Evolutionary conservation across 441 rosid genomes (phyloP), one percentile per base, ranked within the genome.

Genomic region (Brassica hybrid): DNA sequence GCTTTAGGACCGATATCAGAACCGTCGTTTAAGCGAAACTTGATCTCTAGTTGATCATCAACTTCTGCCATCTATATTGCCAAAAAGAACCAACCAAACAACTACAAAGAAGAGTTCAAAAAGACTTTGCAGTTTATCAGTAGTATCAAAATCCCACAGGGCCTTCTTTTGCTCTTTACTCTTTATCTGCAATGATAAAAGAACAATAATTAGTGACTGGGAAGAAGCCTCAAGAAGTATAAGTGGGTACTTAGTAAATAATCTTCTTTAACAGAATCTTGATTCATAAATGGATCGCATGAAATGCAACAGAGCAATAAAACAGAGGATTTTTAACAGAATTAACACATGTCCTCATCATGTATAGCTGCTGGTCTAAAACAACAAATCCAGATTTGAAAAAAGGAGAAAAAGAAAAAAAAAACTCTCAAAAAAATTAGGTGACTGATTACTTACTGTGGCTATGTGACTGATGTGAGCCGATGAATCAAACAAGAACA

Each of bases 1-100:
- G 88, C 69, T 85, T 83, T 89, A 52, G 99, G 99, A 66, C 99
- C 99, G 10, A 96, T 96, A 87, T 96, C 99, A 0, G 97, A 87
- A 79, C 97, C 98, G 79, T 96, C 97, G 3, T 82, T 84, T 85
- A 96, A 86, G 18, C 98, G 91, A 83, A 96, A 96, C 87, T 89
- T 92, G 84, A 96, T 92, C 88, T 96, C 95, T 73, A 92, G 78
- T 82, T 89, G 97, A 86, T 92, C 88, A 81, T 91, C 87, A 12
- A 89, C 91, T 62, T 82, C 90, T 64, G 89, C 90, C 98, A 3
- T 52, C 16, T 77, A 50, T 34, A 21, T 21, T 21, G 1, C 0
- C 2, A 61, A 54, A 25, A 27, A 69, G 59, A 54, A 78, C 19
- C 73, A 78, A 73, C 16, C 61, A 69, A 74, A 45, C 2, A 71